Evolutionary conservation across 1,284 basidiomycete genomes (phyloP).

Genomic region (Trametes versicolor): DNA sequence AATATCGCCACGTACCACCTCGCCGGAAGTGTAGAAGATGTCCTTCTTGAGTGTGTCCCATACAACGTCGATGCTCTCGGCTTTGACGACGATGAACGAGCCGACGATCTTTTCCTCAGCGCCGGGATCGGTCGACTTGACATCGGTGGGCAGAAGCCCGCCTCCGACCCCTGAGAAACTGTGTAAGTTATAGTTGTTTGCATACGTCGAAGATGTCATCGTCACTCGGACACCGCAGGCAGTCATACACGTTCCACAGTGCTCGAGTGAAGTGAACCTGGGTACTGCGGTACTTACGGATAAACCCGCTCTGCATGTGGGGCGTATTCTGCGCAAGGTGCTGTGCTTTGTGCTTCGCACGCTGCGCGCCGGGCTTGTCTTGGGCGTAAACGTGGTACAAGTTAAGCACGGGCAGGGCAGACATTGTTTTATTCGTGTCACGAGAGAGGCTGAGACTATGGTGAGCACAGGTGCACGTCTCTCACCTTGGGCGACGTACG

Average conservation of each 20-base stretch:
- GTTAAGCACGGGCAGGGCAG: too few relatives aligned
- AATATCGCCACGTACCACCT: constrained; percentile 11
- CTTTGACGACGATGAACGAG: constrained; percentile 9
- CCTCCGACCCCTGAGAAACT: too few relatives aligned
- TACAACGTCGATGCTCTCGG: constrained; percentile 8
- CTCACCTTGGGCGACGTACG: too few relatives aligned
- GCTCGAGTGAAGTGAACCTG: too few relatives aligned
- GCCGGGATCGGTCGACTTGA: not conserved
- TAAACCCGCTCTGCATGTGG: not conserved
- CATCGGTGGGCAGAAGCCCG: not conserved
- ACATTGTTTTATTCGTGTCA: too few relatives aligned
- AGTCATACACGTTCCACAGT: too few relatives aligned
- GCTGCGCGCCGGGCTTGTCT: not conserved
- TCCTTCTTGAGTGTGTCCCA: constrained; percentile 6
- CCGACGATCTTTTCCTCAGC: not conserved
- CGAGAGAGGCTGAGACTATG: too few relatives aligned
- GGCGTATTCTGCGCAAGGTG: not conserved
- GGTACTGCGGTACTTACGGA: not conserved
- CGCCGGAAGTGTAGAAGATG: constrained; percentile 14
- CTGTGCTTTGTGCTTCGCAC: not conserved
- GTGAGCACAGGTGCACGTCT: too few relatives aligned
- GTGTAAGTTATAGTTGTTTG: too few relatives aligned
- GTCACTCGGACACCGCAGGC: too few relatives aligned
- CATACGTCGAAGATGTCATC: too few relatives aligned
- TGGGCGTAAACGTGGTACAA: too few relatives aligned